Evolutionary conservation across 2,329 filamentous ascomycete genomes (phyloP), one percentile per base, ranked within the genome.

Genomic region (Monilinia laxa): DNA sequence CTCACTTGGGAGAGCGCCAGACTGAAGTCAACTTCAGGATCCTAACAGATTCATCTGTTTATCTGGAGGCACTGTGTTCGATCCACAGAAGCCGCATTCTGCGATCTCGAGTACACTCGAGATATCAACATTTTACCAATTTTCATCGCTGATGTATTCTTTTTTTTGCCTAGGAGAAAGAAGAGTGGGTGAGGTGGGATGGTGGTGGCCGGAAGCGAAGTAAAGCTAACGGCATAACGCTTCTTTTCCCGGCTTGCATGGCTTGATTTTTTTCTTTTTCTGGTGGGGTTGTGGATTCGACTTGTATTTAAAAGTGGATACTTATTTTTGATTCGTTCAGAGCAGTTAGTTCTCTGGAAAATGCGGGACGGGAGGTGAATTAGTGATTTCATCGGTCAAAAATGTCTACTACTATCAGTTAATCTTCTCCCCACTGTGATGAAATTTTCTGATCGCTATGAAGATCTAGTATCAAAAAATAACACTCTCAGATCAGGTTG

Each of bases 1-100:
- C 62, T 64, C 62, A 64, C 62, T 64, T 64, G 62, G 62, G 62
- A 64, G 62, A 64, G 62, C 62, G 62, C 62, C 62, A 64, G 62
- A 64, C 62, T 64, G 62, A 64, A 64, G 62, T 57, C 2, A 35
- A 64, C 51, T 57, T 64, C 28, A 45, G 42, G 20, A 58, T 28
- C n/a, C 6, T 6, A 45, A 53, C 42, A 55, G 49, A 63, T 63
- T 23, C 28, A 56, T 62, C 58, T 62, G 58, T 62, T 62, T 40
- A 63, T 63, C 60, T 63, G 60, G 60, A 63, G 60, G 60, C 60
- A 63, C 60, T 63, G 60, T 63, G 60, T 63, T 63, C 60, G 60
- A 63, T 63, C 60, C 60, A 63, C 60, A 63, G 60, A 63, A 63
- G 60, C 60, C 60, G 60, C 60, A 63, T 63, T 56, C 60, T 63